Percentiles rank a stretch among this genome's conserved stretches.
Conservation (phyloP, 768 basidiomycete genomes). For the Suillus bovinus region DNA sequence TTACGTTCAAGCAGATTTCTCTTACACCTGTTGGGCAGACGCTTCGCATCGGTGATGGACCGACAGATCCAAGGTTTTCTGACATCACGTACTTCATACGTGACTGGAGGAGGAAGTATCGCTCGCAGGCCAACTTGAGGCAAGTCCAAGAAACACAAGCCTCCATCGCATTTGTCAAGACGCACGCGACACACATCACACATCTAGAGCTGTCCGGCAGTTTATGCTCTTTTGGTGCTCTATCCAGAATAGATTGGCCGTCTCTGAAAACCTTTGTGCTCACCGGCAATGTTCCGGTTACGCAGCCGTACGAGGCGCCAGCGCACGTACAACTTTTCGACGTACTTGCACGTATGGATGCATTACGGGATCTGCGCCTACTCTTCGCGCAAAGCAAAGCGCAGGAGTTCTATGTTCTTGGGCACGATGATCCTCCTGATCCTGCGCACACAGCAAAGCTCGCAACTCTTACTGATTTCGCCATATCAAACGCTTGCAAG, state of each 20-base stretch:
- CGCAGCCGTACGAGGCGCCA: constrained; percentile 7
- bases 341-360: constrained; percentile 32
- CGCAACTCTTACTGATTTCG: constrained; percentile 35
- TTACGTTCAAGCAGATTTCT: constrained; percentile 25
- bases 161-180: constrained; percentile 30
- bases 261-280: constrained; percentile 29
- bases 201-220: constrained; percentile 35
- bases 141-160: constrained; percentile 31
- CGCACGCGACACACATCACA: constrained; percentile 29
- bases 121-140: constrained; percentile 30
- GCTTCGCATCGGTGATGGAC: constrained; percentile 35
- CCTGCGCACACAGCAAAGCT: constrained; percentile 28
- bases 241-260: constrained; percentile 34
- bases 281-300: constrained; percentile 31
- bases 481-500: constrained; percentile 36
- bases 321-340: constrained; percentile 30
- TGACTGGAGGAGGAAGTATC: constrained; percentile 37
- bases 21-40: constrained; percentile 36
- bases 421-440: constrained; percentile 18
- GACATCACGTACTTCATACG: constrained; percentile 36
- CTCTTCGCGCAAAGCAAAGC: constrained; percentile 31
- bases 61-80: constrained; percentile 31
- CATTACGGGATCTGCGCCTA: constrained; percentile 30
- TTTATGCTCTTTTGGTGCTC: constrained; percentile 25
- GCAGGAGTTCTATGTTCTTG: constrained; percentile 30